These are phyloP conservation scores for Perkinsus chesapeaki DNA, from an alignment of 169 alveolate species.

Conservation along the genomic window DNA sequence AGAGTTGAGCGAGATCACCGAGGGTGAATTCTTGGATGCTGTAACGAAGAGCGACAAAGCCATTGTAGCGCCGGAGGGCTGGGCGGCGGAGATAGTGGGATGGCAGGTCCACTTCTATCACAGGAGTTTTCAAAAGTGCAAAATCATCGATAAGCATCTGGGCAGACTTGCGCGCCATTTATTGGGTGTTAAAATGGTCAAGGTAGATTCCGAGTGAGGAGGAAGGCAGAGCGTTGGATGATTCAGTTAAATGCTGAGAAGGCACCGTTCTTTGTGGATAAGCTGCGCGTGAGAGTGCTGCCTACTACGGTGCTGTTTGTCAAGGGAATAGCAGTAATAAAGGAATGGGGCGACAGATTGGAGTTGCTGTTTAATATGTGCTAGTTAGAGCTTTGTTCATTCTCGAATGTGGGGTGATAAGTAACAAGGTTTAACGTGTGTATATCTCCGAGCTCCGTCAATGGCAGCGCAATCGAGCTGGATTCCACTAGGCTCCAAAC, in stretches of 20 bases:
- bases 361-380: too few species aligned
- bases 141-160: conserved; percentile 64
- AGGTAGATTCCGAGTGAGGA: neutral
- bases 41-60: conserved; percentile 49
- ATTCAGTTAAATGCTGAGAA: conserved; percentile 59
- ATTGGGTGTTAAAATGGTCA: conserved; percentile 56
- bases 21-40: conserved; percentile 64
- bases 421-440: too few species aligned
- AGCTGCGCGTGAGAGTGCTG: conserved; percentile 55
- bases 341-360: conserved; percentile 8
- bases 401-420: too few species aligned
- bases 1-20: conserved; percentile 58
- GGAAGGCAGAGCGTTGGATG: neutral
- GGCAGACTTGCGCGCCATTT: conserved; percentile 52
- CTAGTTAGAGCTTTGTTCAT: too few species aligned
- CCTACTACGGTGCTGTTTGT: conserved; percentile 61
- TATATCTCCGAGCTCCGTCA: too few species aligned
- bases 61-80: conserved; percentile 13
- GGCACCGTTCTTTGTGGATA: conserved; percentile 65
- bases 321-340: conserved; percentile 62
- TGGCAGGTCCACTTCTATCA: conserved; percentile 64
- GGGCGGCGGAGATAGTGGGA: neutral
- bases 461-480: too few species aligned
- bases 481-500: too few species aligned
- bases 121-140: conserved; percentile 71